phyloP scores from a whole-genome alignment of 148 eudicot species.

The Rhododendron vialii region DNA sequence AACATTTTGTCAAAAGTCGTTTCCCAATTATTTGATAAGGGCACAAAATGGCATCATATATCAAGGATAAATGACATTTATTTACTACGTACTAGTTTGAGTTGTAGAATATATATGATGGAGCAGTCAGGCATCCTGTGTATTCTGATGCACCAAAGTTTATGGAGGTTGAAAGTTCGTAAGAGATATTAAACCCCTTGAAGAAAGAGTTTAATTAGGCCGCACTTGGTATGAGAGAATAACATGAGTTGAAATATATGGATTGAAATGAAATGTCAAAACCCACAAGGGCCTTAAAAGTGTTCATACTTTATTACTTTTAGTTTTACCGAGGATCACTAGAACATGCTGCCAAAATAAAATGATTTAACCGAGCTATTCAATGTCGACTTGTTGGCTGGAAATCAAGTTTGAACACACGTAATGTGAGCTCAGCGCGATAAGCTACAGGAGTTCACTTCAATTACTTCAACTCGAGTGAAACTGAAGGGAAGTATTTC shows the following conservation, averaged over 20 bases:
- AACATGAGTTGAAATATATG: not conserved
- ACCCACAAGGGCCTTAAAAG: not conserved
- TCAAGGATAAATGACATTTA: too few species aligned
- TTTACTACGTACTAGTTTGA: too few species aligned
- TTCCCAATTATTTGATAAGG: too few species aligned
- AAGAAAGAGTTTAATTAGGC: not conserved
- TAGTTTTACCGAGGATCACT: not conserved
- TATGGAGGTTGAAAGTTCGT: not conserved
- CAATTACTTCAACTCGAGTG: not conserved
- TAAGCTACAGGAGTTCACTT: not conserved
- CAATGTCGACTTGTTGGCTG: too few species aligned
- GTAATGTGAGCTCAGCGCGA: not conserved
- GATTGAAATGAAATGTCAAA: not conserved
- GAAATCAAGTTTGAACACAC: not conserved
- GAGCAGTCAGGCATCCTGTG: too few species aligned
- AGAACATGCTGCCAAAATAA: not conserved
- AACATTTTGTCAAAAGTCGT: too few species aligned
- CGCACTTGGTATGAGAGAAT: not conserved
- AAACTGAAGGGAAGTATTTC: not conserved
- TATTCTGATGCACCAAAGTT: not conserved
- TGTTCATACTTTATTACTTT: not conserved
- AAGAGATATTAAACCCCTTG: slow-evolving; percentile 18
- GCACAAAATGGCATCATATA: too few species aligned
- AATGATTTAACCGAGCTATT: not conserved
- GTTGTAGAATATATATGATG: too few species aligned